phyloP scores from a whole-genome alignment of 148 eudicot species.

The Rhododendron henanense region DNA sequence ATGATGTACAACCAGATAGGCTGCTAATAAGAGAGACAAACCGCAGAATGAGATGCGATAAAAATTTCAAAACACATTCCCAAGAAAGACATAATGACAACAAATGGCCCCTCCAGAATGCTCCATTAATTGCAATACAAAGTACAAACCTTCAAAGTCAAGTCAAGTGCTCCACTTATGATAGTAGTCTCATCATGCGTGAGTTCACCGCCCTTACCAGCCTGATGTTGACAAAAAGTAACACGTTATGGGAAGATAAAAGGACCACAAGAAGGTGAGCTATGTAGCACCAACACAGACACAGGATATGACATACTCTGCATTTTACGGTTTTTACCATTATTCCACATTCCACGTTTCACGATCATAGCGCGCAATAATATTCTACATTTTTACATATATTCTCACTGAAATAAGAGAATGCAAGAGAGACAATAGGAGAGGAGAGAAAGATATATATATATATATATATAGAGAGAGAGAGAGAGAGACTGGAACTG shows the following conservation, averaged over 20 bases:
- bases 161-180: constrained; percentile 81
- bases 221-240: constrained; percentile 37
- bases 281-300: neutral
- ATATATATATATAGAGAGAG: too few relatives aligned
- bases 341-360: too few relatives aligned
- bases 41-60: neutral
- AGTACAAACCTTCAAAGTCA: constrained; percentile 61
- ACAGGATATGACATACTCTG: neutral
- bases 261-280: neutral
- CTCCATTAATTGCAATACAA: constrained; percentile 1
- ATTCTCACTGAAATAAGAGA: too few relatives aligned
- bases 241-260: neutral
- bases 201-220: constrained; percentile 86
- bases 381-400: too few relatives aligned
- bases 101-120: neutral
- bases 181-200: constrained; percentile 79
- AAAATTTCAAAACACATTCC: neutral
- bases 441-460: too few relatives aligned
- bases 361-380: too few relatives aligned
- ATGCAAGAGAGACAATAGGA: too few relatives aligned
- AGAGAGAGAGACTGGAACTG: too few relatives aligned
- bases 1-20: neutral
- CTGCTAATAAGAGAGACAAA: neutral
- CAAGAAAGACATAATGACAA: neutral
- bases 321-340: neutral